A percentile compares a stretch with the other conserved stretches of the same genome.
Conservation (phyloP, 176 grass and related monocot genomes). For the Phoenix roebelenii region DNA sequence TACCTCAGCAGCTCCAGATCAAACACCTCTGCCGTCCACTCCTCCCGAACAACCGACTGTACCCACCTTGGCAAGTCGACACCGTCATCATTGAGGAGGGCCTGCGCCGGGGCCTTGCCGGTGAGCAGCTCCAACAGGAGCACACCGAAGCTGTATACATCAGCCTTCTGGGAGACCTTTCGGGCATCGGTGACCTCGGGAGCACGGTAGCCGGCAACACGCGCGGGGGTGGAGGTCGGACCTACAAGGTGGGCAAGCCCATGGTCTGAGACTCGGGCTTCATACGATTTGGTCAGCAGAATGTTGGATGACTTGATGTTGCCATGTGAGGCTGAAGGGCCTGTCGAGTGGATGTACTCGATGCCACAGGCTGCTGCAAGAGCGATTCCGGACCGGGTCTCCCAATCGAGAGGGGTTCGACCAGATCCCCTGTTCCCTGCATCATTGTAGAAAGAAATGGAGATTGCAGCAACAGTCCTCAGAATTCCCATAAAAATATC, state of each 20-base stretch:
- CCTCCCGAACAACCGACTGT: slow-evolving; percentile 78
- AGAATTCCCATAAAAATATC: no score
- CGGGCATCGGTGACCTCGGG: slow-evolving; percentile 90
- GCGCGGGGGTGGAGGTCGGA: slow-evolving; percentile 33
- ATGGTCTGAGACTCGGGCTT: slow-evolving; percentile 88
- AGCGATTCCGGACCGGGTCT: slow-evolving; percentile 59
- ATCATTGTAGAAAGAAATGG: no score
- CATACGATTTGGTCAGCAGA: slow-evolving; percentile 76
- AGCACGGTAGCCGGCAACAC: slow-evolving; percentile 81
- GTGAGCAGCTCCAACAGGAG: slow-evolving; percentile 89
- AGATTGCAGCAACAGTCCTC: no score
- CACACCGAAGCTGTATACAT: slow-evolving; percentile 85
- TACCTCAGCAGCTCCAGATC: slow-evolving; percentile 88
- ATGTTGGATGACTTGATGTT: slow-evolving; percentile 99
- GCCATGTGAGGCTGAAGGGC: slow-evolving; percentile 64
- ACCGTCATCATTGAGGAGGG: slow-evolving; percentile 83
- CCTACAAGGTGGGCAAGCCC: slow-evolving; percentile 73
- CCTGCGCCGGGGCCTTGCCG: slow-evolving; percentile 84
- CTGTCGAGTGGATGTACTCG: slow-evolving; percentile 68
- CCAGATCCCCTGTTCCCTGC: slow-evolving; percentile 89
- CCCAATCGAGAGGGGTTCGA: slow-evolving; percentile 78
- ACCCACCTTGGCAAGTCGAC: slow-evolving; percentile 94
- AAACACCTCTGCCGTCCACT: slow-evolving; percentile 96
- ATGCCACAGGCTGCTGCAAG: slow-evolving; percentile 56
- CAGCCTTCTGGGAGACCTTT: slow-evolving; percentile 59